Evolutionary conservation across 163 green algal species (phyloP), one percentile per base, ranked within the genome.

Genomic region (Coccomyxa subellipsoidea): DNA sequence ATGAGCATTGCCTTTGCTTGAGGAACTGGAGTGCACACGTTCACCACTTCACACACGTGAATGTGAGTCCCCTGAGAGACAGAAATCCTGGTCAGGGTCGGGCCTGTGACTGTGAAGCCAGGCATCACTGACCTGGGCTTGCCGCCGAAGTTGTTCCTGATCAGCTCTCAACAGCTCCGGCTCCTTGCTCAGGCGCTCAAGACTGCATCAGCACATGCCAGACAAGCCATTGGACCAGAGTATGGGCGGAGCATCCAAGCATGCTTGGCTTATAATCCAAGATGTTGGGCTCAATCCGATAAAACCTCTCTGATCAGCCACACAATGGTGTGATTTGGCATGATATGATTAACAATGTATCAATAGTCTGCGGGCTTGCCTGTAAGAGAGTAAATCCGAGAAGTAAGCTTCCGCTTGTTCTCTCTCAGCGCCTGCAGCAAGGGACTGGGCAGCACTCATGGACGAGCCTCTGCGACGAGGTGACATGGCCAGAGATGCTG

Each of bases 331-430:
- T n/a, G n/a, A n/a, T n/a, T n/a, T n/a, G n/a, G n/a, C n/a, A n/a
- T n/a, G n/a, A n/a, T n/a, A n/a, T n/a, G n/a, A n/a, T n/a, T n/a
- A n/a, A n/a, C n/a, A n/a, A n/a, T n/a, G n/a, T n/a, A n/a, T n/a
- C n/a, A n/a, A n/a, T n/a, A n/a, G n/a, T n/a, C n/a, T n/a, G n/a
- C n/a, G 25, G 25, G 31, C 38, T 59, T 38, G 69, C 76, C 79
- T 93, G 86, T 96, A 98, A 18, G 87, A 92, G 23, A 98, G 88
- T 40, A 98, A 90, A 85, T 98, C 92, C 0, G 86, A 87, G 37
- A 97, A 92, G 83, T 98, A 98, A 0, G 87, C 81, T 25, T 93
- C 89, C 40, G 90, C 84, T 77, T 93, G 86, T 31, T 92, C 81
- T 32, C 35, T 54, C 38, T 80, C 76, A 2, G 76, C 76, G 27